A percentile compares a stretch with the other conserved stretches of the same genome.
Conservation (phyloP, 2,329 filamentous ascomycete genomes). For the Colletotrichum sp. region DNA sequence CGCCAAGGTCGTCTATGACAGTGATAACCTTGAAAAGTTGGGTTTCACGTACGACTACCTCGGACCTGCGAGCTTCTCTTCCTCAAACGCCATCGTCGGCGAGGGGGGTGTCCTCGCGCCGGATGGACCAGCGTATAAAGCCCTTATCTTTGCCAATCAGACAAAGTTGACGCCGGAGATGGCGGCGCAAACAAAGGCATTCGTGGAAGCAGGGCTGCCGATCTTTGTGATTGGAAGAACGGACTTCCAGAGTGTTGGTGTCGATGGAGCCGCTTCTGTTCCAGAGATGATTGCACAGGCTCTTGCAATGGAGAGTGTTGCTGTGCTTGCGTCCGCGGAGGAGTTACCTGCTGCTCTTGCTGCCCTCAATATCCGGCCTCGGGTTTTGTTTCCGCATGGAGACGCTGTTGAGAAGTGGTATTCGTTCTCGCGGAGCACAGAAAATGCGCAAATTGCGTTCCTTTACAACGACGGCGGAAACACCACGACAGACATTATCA, state of each 20-base stretch:
- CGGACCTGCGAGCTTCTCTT: constrained; percentile 20
- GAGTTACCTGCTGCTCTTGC: neutral
- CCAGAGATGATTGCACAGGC: neutral
- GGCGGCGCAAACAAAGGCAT: constrained; percentile 16
- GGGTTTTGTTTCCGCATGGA: neutral
- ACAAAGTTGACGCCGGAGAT: constrained; percentile 20
- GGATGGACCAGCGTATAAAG: constrained; percentile 26
- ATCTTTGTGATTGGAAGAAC: constrained; percentile 23
- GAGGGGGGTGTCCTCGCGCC: constrained; percentile 21
- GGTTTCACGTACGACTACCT: constrained; percentile 27
- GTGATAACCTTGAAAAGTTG: neutral
- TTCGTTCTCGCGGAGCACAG: neutral
- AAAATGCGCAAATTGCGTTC: neutral
- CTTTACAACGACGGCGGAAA: constrained; percentile 5
- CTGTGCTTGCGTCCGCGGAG: neutral
- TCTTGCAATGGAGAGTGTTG: neutral
- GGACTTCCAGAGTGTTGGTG: neutral
- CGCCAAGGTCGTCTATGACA: constrained; percentile 9
- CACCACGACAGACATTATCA: neutral
- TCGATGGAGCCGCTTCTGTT: neutral
- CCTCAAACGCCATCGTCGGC: neutral
- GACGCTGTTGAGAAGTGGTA: neutral
- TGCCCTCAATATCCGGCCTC: neutral
- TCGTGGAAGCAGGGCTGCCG: constrained; percentile 24
- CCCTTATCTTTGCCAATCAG: constrained; percentile 25